Base-by-base conservation (phyloP, 2,329 filamentous ascomycete genomes). In the Eutypella sp. region DNA sequence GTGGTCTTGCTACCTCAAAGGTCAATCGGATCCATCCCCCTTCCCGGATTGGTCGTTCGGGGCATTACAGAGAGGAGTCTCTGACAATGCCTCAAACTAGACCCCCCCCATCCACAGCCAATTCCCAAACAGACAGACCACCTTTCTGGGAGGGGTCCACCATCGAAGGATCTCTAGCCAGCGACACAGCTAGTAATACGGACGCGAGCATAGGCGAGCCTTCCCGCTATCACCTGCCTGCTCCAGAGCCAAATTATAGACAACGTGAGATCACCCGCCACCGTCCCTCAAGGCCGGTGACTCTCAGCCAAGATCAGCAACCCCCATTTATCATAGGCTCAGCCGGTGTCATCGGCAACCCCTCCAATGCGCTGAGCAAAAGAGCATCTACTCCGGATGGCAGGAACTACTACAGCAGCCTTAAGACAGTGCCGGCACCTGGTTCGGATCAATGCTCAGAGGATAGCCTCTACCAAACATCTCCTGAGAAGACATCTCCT, bases 91-190 rank as follows among this genome's bases (percentile, higher is more conserved):
- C 19, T 11, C 34, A 11, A 18, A 19, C 36, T 8, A 39, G 19
- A 15, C 10, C 36, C 11, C 15, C 18, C 11, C 19, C 20, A 5
- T 13, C 13, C 36, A 54, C 29, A 56, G 57, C 29, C 45, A 47
- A 36, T 48, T 53, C 24, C 40, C 45, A n/a, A 51, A 52, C 9
- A 10, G 11, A 5, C 44, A 53, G 49, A 41, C 47, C 47, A 37
- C 58, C 59, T 16, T 65, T 65, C 40, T 65, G 62, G 62, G 62
- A 65, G 20, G 59, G 56, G 29, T 65, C 62, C 15, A 65, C 62
- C 10, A 54, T 59, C 48, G 62, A 63, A 46, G 61, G 59, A 22
- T 64, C 60, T 39, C 47, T 58, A 45, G 62, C 63, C 50, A 64
- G 61, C 48, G 62, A 65, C 40, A 57, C 57, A 44, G 55, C 56